phyloP scores from a whole-genome alignment of 1,139 yeast species.

The Sugiyamaella xylanicola region DNA sequence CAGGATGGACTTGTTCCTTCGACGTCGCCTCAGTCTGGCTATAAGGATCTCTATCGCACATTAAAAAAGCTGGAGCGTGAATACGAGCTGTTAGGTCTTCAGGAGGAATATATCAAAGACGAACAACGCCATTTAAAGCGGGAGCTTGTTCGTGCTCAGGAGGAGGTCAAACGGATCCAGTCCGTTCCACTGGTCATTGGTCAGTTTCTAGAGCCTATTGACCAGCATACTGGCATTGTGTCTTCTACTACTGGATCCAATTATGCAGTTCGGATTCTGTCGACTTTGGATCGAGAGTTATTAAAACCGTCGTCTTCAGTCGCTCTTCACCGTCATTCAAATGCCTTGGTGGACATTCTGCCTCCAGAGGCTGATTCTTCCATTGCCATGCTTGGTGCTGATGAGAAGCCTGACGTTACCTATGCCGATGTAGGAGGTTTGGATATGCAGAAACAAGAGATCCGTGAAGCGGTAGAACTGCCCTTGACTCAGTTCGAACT shows the following conservation, averaged over 20 bases:
- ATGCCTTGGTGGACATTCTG: constrained; percentile 92
- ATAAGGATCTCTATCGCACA: constrained; percentile 70
- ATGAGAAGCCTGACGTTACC: constrained; percentile 81
- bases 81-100: constrained; percentile 76
- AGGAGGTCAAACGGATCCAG: constrained; percentile 95
- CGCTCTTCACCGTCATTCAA: constrained; percentile 97
- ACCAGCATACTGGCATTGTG: constrained; percentile 93
- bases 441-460: constrained; percentile 99
- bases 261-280: constrained; percentile 90
- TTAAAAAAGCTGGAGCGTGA: constrained; percentile 89
- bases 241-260: constrained; percentile 97
- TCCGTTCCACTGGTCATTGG: constrained; percentile 98
- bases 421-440: constrained; percentile 97
- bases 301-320: constrained; percentile 94
- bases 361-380: constrained; percentile 99
- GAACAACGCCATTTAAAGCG: constrained; percentile 96
- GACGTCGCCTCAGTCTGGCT: not conserved
- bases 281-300: constrained; percentile 92
- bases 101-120: constrained; percentile 95
- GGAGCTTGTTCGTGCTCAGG: constrained; percentile 95
- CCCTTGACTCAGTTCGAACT: constrained; percentile 96
- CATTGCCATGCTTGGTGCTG: constrained; percentile 90
- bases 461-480: constrained; percentile 95
- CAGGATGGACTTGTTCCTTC: constrained; percentile 1
- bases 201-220: constrained; percentile 96